A percentile compares a stretch with the other conserved stretches of the same genome.
Conservation (phyloP, 495 filamentous ascomycete genomes). For the Aspergillus hancockii region DNA sequence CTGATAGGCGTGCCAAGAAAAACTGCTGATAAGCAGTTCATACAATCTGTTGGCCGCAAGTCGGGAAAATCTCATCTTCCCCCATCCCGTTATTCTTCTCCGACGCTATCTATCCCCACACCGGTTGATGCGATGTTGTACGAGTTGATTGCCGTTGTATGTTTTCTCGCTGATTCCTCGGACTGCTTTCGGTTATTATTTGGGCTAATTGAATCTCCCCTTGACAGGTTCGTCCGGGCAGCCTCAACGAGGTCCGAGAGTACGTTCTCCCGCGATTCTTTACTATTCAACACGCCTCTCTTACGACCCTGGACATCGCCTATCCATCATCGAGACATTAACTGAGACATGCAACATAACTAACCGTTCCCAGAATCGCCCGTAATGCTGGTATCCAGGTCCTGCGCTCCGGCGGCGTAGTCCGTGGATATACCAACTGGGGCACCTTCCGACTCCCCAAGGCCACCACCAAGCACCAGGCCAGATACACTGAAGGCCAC, state of each 20-base stretch:
- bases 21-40: slow-evolving; percentile 21
- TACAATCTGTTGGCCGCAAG: slow-evolving; percentile 8
- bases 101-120: slow-evolving; percentile 16
- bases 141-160: slow-evolving; percentile 92
- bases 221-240: slow-evolving; percentile 82
- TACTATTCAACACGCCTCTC: slow-evolving; percentile 6
- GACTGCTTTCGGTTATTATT: slow-evolving; percentile 6
- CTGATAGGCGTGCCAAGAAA: slow-evolving; percentile 33
- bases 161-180: slow-evolving; percentile 27
- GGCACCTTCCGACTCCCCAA: slow-evolving; percentile 83
- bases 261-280: slow-evolving; percentile 42
- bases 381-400: slow-evolving; percentile 80
- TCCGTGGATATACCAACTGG: slow-evolving; percentile 94
- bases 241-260: slow-evolving; percentile 91
- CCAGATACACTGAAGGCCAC: slow-evolving; percentile 77
- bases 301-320: background rate
- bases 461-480: slow-evolving; percentile 72
- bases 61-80: slow-evolving; percentile 30
- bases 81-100: slow-evolving; percentile 16
- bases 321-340: background rate
- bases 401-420: slow-evolving; percentile 81
- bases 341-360: slow-evolving; percentile 14
- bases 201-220: slow-evolving; percentile 11
- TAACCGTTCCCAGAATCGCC: slow-evolving; percentile 64
- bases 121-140: slow-evolving; percentile 72